Evolutionary conservation across 1,284 basidiomycete genomes (phyloP).

Genomic region (Psilocybe mexicana): DNA sequence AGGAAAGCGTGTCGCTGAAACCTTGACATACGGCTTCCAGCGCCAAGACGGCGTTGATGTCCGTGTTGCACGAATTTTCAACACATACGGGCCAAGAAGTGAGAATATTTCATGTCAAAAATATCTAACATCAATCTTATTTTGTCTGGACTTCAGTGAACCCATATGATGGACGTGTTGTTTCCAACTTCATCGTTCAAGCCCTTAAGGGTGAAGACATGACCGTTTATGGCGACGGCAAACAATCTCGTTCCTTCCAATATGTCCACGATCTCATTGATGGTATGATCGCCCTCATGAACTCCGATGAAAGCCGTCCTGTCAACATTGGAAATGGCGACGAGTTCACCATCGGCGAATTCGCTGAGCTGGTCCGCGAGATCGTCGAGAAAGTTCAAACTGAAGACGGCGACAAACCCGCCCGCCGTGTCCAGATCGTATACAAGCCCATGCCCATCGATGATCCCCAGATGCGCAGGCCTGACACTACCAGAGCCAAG

Average conservation of each 20-base stretch:
- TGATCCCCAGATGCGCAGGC: slow-evolving; percentile 91
- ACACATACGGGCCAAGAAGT: slow-evolving; percentile 68
- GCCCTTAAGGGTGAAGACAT: slow-evolving; percentile 94
- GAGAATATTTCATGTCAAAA: slow-evolving; percentile 21
- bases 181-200: slow-evolving; percentile 98
- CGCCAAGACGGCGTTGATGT: slow-evolving; percentile 95
- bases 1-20: slow-evolving; percentile 95
- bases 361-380: slow-evolving; percentile 86
- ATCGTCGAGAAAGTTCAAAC: slow-evolving; percentile 88
- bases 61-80: slow-evolving; percentile 95
- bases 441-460: slow-evolving; percentile 89
- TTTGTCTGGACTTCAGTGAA: slow-evolving; percentile 64
- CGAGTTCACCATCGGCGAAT: slow-evolving; percentile 93
- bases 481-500: slow-evolving; percentile 91
- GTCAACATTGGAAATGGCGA: slow-evolving; percentile 94
- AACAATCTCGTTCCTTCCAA: slow-evolving; percentile 95
- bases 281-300: slow-evolving; percentile 90
- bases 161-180: slow-evolving; percentile 93
- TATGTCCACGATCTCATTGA: slow-evolving; percentile 86
- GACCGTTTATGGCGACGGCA: slow-evolving; percentile 96
- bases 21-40: slow-evolving; percentile 92
- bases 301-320: slow-evolving; percentile 86
- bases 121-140: slow-evolving; percentile 3
- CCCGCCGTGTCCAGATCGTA: slow-evolving; percentile 69
- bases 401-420: slow-evolving; percentile 67